phyloP scores from a whole-genome alignment of 176 grass and related monocot genomes.

The Carex littledalei region DNA sequence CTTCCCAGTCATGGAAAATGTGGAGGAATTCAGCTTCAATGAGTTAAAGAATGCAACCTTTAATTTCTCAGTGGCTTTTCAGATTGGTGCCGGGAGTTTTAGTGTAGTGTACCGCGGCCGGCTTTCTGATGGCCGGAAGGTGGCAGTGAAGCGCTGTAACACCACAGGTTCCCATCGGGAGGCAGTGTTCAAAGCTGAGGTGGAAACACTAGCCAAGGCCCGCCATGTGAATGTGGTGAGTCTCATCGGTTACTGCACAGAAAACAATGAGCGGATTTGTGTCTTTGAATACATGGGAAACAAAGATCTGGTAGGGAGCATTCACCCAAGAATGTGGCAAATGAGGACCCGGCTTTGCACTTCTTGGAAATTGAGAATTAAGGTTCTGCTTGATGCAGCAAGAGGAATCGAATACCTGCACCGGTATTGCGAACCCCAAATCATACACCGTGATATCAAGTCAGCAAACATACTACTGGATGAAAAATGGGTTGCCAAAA shows the following conservation, averaged over 20 bases:
- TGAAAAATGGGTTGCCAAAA: constrained; percentile 45
- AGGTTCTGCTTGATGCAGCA: constrained; percentile 62
- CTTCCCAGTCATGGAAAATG: no score
- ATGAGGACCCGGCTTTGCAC: neutral
- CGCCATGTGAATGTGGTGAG: neutral
- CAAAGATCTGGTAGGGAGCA: neutral
- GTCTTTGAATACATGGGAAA: neutral
- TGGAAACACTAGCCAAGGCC: neutral
- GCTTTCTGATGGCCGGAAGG: neutral
- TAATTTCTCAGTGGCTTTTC: no score
- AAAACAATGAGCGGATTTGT: neutral
- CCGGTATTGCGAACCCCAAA: constrained; percentile 1
- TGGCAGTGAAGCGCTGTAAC: neutral
- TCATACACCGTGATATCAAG: neutral
- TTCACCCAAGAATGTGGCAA: neutral
- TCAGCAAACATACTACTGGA: constrained; percentile 38
- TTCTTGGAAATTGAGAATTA: constrained; percentile 15
- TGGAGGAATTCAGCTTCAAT: no score
- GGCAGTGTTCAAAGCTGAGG: neutral
- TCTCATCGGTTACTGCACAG: neutral
- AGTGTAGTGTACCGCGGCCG: neutral
- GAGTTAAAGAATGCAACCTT: no score
- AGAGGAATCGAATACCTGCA: constrained; percentile 83
- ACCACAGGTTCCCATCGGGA: neutral
- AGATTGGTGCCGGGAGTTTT: no score